Evolutionary conservation across 2,329 filamentous ascomycete genomes (phyloP), one percentile per base, ranked within the genome.

Genomic region (Arachnomyces sp.): DNA sequence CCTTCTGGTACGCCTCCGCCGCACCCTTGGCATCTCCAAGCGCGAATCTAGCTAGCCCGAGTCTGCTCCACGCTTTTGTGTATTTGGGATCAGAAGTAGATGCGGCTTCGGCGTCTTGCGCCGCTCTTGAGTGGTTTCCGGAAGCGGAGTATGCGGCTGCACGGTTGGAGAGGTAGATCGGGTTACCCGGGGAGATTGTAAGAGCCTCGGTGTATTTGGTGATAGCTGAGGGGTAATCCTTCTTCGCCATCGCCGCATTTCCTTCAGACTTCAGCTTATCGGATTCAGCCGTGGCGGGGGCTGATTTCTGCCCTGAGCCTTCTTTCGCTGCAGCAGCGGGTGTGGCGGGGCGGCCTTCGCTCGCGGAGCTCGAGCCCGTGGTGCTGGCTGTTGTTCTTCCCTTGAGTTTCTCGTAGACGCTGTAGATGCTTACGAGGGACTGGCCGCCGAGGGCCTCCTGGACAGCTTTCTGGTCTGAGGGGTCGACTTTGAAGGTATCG

Each of bases 161-260:
- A 51, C 92, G 87, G 77, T 98, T 98, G 48, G 87, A 94, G 31
- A 98, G 82, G 74, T 92, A 98, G 65, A 98, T 92, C 30, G 89
- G 85, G 69, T 98, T 96, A 50, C 77, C 72, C 2, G 92, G 87
- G 51, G 85, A 69, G 39, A 95, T 72, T 41, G 77, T 74, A 17
- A 98, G 79, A 3, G 92, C 92, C 64, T 90, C 75, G 17, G 85
- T 86, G 74, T 98, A 98, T 51, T 84, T 72, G 53, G 86, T 80
- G 60, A 96, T 87, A 46, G 92, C 92, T 31, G 70, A 57, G 34
- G 72, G 56, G 71, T 95, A 95, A 65, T 96, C 87, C 71, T 94
- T 95, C 62, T 83, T 78, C 43, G 86, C 82, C 89, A 98, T 96
- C 44, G 90, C 87, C 39, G 86, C 81, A 68, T 98, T 98, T 53